Evolutionary conservation across 164 flowering plant species (phyloP).

Genomic region (Taxillus chinensis): DNA sequence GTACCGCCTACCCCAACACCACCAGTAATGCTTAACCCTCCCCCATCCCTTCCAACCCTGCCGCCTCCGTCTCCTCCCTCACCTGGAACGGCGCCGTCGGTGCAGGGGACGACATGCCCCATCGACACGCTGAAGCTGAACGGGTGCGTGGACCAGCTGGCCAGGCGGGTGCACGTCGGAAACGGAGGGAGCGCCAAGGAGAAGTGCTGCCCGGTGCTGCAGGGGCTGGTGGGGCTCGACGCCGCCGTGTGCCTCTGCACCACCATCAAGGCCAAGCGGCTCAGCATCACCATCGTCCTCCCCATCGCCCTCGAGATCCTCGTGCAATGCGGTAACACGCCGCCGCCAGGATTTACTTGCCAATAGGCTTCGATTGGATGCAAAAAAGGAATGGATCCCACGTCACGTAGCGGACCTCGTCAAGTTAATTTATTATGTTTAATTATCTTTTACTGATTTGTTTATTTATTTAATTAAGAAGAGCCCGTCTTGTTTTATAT

Average conservation of each 20-base stretch:
- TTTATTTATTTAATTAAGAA: too few relatives aligned
- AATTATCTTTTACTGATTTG: too few relatives aligned
- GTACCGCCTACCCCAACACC: neutral
- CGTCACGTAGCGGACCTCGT: too few relatives aligned
- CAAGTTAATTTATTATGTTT: too few relatives aligned
- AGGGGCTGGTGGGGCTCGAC: conserved; percentile 47
- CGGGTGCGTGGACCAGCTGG: conserved; percentile 56
- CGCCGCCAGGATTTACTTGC: conserved; percentile 8
- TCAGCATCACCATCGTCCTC: conserved; percentile 33
- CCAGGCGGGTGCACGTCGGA: conserved; percentile 48
- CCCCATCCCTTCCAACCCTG: conserved; percentile 4
- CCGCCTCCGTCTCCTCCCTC: neutral
- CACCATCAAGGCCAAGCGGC: conserved; percentile 47
- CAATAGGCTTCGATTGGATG: too few relatives aligned
- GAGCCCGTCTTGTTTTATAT: too few relatives aligned
- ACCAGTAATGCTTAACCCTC: conserved; percentile 18
- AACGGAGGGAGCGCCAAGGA: conserved; percentile 34
- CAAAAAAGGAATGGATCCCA: too few relatives aligned
- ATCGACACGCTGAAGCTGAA: conserved; percentile 54
- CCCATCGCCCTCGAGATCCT: conserved; percentile 61
- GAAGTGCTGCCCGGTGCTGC: conserved; percentile 53
- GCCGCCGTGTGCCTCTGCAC: conserved; percentile 72
- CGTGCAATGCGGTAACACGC: conserved; percentile 54
- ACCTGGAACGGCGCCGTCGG: neutral
- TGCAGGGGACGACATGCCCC: conserved; percentile 33